Evolutionary conservation across 2,329 filamentous ascomycete genomes (phyloP).

Genomic region (Gyromitra esculenta): DNA sequence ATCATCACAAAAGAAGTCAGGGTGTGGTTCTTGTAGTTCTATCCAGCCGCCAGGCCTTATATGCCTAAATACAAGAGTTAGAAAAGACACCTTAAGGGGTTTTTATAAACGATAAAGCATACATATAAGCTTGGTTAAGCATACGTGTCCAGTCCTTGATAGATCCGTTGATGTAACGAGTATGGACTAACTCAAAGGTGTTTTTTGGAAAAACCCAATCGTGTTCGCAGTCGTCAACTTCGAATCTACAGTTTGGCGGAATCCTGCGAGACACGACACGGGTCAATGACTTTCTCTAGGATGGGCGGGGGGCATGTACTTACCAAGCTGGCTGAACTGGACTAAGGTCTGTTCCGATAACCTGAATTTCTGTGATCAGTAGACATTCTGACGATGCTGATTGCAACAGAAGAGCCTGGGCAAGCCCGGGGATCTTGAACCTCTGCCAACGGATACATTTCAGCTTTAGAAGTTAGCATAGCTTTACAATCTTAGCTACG

Average conservation of each 20-base stretch:
- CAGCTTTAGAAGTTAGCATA: slow-evolving; percentile 37
- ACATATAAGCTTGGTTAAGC: slow-evolving; percentile 65
- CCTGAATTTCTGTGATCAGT: slow-evolving; percentile 55
- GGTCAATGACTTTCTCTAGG: background rate
- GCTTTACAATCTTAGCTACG: background rate
- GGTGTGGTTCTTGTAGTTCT: slow-evolving; percentile 58
- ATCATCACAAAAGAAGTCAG: slow-evolving; percentile 50
- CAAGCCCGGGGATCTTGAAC: background rate
- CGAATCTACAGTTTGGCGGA: slow-evolving; percentile 55
- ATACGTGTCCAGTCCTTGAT: slow-evolving; percentile 69
- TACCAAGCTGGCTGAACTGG: slow-evolving; percentile 59
- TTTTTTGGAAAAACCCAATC: slow-evolving; percentile 52
- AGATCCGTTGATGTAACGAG: slow-evolving; percentile 66
- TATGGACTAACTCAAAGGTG: slow-evolving; percentile 56
- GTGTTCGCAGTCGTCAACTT: slow-evolving; percentile 56
- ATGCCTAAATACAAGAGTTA: slow-evolving; percentile 58
- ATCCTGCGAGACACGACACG: slow-evolving; percentile 22
- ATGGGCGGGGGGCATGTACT: background rate
- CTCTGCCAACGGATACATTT: slow-evolving; percentile 36
- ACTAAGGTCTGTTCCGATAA: slow-evolving; percentile 59
- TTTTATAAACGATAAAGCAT: slow-evolving; percentile 59
- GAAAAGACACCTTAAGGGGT: slow-evolving; percentile 45
- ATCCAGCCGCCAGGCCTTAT: slow-evolving; percentile 61
- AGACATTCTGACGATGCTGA: slow-evolving; percentile 50
- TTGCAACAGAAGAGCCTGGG: slow-evolving; percentile 27